Conservation (phyloP, 495 filamentous ascomycete genomes). For the Aspergillus sclerotioniger region DNA sequence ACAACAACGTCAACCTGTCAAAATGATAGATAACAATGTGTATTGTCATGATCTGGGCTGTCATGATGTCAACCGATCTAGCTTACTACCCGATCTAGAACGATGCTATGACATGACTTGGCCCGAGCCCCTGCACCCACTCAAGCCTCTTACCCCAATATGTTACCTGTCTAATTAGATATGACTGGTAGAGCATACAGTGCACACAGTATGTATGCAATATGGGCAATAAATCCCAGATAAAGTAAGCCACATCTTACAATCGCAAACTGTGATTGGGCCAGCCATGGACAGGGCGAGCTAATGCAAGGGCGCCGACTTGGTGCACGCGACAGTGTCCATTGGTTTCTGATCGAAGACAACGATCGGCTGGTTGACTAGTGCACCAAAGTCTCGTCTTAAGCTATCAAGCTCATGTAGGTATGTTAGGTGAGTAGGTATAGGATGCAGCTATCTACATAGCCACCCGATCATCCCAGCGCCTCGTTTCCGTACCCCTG, state of each 20-base stretch:
- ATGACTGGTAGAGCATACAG: conserved; percentile 1
- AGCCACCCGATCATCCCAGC: background rate
- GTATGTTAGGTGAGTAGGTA: background rate
- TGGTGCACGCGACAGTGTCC: background rate
- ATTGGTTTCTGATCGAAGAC: background rate
- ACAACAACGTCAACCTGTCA: background rate
- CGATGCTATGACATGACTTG: background rate
- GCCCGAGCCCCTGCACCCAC: background rate
- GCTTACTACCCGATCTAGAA: background rate
- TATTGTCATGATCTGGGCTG: background rate
- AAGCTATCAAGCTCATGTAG: background rate
- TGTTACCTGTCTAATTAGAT: background rate
- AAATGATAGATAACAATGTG: background rate
- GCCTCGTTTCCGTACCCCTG: background rate
- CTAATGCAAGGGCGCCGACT: conserved; percentile 5
- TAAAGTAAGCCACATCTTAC: conserved; percentile 3
- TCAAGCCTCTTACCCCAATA: conserved; percentile 1
- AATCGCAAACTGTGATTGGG: background rate
- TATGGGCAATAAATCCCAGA: background rate
- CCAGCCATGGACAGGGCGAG: background rate
- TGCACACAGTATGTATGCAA: background rate
- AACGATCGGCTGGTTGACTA: background rate
- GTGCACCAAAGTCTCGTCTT: too few species aligned
- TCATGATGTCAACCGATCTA: background rate
- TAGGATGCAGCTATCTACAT: background rate